phyloP scores from a whole-genome alignment of 2,329 filamentous ascomycete genomes.

The Exophiala lecanii-corni region DNA sequence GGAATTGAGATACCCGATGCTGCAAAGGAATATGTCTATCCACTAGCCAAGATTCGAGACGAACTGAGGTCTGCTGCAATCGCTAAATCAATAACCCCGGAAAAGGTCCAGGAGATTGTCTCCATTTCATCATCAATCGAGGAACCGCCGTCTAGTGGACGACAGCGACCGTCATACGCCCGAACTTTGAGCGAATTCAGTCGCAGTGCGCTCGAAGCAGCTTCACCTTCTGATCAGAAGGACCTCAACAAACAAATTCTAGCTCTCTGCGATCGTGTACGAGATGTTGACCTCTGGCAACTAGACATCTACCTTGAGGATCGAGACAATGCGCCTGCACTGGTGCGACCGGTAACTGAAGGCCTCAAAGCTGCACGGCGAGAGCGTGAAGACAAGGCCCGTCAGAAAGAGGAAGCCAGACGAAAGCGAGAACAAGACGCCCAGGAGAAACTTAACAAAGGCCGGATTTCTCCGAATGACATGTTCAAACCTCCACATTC shows the following conservation, averaged over 20 bases:
- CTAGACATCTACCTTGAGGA: constrained; percentile 87
- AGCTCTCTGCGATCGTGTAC: constrained; percentile 70
- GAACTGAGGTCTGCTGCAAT: constrained; percentile 54
- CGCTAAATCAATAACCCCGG: constrained; percentile 38
- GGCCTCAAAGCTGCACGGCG: constrained; percentile 53
- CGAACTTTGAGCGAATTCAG: constrained; percentile 25
- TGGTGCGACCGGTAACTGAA: constrained; percentile 64
- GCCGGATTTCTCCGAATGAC: constrained; percentile 52
- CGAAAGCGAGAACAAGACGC: constrained; percentile 55
- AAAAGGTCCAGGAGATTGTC: constrained; percentile 38
- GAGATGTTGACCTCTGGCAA: constrained; percentile 75
- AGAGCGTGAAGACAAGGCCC: constrained; percentile 48
- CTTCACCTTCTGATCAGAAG: constrained; percentile 45
- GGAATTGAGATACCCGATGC: constrained; percentile 58
- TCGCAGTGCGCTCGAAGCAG: constrained; percentile 35
- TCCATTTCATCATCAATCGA: constrained; percentile 22
- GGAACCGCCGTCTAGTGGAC: constrained; percentile 24
- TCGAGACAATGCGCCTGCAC: constrained; percentile 61
- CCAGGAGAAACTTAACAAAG: constrained; percentile 49
- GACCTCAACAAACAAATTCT: constrained; percentile 67
- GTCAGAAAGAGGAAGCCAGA: constrained; percentile 49
- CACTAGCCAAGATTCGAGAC: constrained; percentile 55
- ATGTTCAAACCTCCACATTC: constrained; percentile 52
- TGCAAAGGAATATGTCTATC: constrained; percentile 58
- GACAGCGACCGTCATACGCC: constrained; percentile 24